A percentile compares a stretch with the other conserved stretches of the same genome.
Conservation (phyloP, 1,284 basidiomycete species). For the Sanghuangporus weigelae region DNA sequence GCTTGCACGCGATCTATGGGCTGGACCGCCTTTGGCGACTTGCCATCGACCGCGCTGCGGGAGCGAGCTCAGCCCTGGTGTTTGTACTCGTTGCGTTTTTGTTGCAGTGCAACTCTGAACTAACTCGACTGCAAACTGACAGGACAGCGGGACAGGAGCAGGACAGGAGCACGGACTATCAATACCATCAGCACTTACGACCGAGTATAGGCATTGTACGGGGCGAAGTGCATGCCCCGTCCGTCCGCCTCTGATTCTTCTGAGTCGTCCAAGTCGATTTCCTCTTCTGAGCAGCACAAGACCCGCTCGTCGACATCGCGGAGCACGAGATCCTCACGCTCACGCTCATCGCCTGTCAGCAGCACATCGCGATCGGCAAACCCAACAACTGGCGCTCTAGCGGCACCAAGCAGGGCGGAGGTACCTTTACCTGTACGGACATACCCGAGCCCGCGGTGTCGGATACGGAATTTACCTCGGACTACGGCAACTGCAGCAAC, state of each 20-base stretch:
- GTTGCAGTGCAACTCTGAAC: neutral
- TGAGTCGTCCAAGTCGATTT: neutral
- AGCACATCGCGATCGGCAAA: neutral
- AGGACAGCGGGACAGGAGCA: neutral
- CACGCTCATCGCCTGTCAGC: neutral
- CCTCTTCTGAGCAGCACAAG: neutral
- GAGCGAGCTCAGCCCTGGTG: neutral
- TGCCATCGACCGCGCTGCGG: neutral
- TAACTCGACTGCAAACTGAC: neutral
- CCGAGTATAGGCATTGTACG: neutral
- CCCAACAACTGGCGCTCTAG: neutral
- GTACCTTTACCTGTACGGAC: neutral
- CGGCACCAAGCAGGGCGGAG: neutral
- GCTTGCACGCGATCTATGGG: neutral
- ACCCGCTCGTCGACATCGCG: neutral
- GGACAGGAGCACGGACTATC: neutral
- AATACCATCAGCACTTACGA: neutral
- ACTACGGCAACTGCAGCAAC: neutral
- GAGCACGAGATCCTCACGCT: neutral
- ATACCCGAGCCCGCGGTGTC: neutral
- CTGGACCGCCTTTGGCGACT: slow-evolving; percentile 2
- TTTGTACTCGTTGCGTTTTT: neutral
- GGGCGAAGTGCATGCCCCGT: neutral
- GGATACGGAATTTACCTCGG: neutral
- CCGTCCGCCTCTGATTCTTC: neutral